These are phyloP conservation scores for Rhizopus sp. DNA, from an alignment of 371 early-diverging fungal species.

Conservation along the genomic window DNA sequence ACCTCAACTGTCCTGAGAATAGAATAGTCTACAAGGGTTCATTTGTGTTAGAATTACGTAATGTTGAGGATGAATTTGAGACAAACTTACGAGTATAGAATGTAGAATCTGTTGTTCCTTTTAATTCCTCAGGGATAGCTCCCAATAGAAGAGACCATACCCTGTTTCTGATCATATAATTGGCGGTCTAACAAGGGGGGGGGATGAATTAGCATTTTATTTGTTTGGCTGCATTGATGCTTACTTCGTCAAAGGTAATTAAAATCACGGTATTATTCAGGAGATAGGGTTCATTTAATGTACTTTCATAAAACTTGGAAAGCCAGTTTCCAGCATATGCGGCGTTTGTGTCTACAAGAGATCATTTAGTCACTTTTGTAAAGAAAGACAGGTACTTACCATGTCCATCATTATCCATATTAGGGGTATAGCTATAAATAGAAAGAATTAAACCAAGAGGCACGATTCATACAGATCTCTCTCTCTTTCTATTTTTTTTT, in stretches of 20 bases:
- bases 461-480: no score
- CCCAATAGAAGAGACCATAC: slow-evolving; percentile 37
- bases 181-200: slow-evolving; percentile 5
- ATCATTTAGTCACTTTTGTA: background rate
- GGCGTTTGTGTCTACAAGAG: slow-evolving; percentile 25
- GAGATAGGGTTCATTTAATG: slow-evolving; percentile 27
- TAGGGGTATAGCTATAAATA: slow-evolving; percentile 21
- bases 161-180: slow-evolving; percentile 27
- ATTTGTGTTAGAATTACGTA: background rate
- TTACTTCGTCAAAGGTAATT: slow-evolving; percentile 36
- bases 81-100: slow-evolving; percentile 52
- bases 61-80: background rate
- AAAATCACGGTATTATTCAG: slow-evolving; percentile 26
- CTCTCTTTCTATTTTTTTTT: no score
- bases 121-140: slow-evolving; percentile 23
- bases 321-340: slow-evolving; percentile 35
- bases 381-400: slow-evolving; percentile 1
- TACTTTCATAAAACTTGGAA: slow-evolving; percentile 21
- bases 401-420: slow-evolving; percentile 34
- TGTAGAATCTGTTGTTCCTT: slow-evolving; percentile 52
- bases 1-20: slow-evolving; percentile 56
- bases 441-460: no score
- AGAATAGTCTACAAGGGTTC: slow-evolving; percentile 35
- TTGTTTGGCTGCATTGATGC: background rate
- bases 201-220: no score